phyloP scores from a whole-genome alignment of 1,284 basidiomycete species.

The Heterobasidion parviporum region DNA sequence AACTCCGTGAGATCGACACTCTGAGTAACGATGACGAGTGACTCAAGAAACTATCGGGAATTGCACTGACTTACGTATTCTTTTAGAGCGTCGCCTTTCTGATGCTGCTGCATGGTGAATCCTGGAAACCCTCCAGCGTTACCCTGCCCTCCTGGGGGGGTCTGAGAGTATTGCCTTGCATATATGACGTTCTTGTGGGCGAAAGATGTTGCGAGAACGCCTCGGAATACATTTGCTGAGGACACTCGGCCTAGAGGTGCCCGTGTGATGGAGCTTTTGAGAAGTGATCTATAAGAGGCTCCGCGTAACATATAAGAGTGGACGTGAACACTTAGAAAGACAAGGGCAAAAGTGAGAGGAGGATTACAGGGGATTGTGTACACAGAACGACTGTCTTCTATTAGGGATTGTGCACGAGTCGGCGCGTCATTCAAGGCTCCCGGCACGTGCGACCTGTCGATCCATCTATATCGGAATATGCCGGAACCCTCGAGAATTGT shows the following conservation, averaged over 20 bases:
- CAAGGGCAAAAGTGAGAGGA: neutral
- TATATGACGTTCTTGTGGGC: neutral
- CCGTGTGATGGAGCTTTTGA: neutral
- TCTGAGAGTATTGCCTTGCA: conserved; percentile 23
- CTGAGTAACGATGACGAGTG: conserved; percentile 24
- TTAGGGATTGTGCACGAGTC: too few species aligned
- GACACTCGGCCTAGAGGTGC: neutral
- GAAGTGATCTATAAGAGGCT: neutral
- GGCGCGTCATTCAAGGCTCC: too few species aligned
- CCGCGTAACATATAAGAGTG: conserved; percentile 5
- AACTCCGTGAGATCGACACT: conserved; percentile 81
- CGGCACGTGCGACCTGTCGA: too few species aligned
- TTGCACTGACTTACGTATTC: conserved; percentile 56
- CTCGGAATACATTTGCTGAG: neutral
- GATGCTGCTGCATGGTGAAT: conserved; percentile 43
- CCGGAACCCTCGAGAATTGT: too few species aligned
- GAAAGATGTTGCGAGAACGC: neutral
- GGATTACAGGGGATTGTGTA: neutral
- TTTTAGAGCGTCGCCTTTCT: conserved; percentile 78
- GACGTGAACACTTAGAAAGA: neutral
- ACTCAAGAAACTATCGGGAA: neutral
- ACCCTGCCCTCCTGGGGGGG: conserved; percentile 24
- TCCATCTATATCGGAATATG: too few species aligned
- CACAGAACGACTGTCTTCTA: too few species aligned
- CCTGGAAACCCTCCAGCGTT: conserved; percentile 50